Conservation (phyloP, 78 protist species). For the Planoprotostelium fungivorum region DNA sequence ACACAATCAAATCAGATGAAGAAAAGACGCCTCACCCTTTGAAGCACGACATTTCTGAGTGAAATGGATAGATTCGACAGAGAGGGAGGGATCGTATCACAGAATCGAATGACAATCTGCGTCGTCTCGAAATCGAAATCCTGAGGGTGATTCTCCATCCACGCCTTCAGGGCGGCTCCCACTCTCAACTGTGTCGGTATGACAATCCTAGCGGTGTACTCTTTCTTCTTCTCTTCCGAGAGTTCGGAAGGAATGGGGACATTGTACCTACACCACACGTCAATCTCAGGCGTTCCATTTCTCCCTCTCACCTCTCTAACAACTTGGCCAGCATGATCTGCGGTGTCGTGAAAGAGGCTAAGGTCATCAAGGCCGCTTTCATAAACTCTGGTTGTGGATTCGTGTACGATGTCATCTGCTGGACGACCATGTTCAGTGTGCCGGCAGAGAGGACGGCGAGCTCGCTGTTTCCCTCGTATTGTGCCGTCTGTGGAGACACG, state of each 20-base stretch:
- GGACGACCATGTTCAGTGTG: background rate
- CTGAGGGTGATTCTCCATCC: constrained; percentile 63
- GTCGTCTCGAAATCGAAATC: constrained; percentile 34
- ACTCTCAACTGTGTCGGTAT: constrained; percentile 46
- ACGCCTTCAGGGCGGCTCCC: constrained; percentile 44
- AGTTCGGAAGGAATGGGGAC: constrained; percentile 26
- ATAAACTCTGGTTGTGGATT: constrained; percentile 9
- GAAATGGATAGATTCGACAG: background rate
- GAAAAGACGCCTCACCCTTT: background rate
- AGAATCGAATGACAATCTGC: constrained; percentile 38
- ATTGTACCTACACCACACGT: constrained; percentile 14
- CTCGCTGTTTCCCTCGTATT: too few species aligned
- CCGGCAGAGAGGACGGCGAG: background rate
- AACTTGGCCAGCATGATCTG: constrained; percentile 20
- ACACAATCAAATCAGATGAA: too few species aligned
- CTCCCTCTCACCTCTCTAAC: constrained; percentile 39
- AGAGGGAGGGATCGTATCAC: background rate
- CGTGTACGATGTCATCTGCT: background rate
- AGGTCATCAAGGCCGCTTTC: constrained; percentile 61
- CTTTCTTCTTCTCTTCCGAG: constrained; percentile 24
- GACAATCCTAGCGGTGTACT: background rate
- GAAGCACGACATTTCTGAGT: background rate
- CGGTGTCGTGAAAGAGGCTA: constrained; percentile 39
- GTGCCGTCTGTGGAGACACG: too few species aligned
- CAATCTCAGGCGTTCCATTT: too few species aligned